Evolutionary conservation across 2,329 filamentous ascomycete species (phyloP), one percentile per base, ranked within the genome.

Genomic region (Stachybotrys echinatus): DNA sequence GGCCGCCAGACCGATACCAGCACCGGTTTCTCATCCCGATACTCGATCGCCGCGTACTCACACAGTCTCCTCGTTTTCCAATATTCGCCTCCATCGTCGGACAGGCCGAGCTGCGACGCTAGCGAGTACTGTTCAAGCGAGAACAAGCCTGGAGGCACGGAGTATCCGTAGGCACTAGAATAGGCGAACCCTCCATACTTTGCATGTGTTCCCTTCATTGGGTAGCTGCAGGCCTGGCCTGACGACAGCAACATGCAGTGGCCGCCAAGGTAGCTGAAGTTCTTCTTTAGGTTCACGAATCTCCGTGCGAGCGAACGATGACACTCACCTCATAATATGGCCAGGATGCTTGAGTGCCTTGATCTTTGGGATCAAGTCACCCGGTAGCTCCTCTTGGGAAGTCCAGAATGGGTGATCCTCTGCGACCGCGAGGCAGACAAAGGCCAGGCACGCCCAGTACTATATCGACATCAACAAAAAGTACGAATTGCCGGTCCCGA

Each of bases 111-210:
- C 58, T 89, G 85, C 5, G 84, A 88, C 50, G 89, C 87, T 1
- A 89, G 79, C 0, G 87, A 85, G 61, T 85, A 88, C 60, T 90
- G 87, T 64, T 90, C 87, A 2, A 92, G 77, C 1, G 85, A 85
- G 65, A 89, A 88, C 18, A 83, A 77, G 0, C 88, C 88, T 0
- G 87, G 88, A 0, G 88, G 87, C 0, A 91, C 88, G 0, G 84
- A 88, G 69, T 91, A 92, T 19, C 77, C 87, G 64, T 88, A 92
- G 0, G 85, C 80, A 48, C 85, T 84, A 60, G 83, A 87, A 68
- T 92, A 92, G 6, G 87, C 87, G 62, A 92, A 91, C 52, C 82
- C 80, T 44, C 88, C 88, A 65, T 92, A 92, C 61, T 92, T 92
- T 53, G 88, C 86, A 64, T 92, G 87, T 0, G 87, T 89, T 48